Evolutionary conservation across 31 red algal genomes (phyloP).

Genomic region (Odonthalia washingtoniensis): DNA sequence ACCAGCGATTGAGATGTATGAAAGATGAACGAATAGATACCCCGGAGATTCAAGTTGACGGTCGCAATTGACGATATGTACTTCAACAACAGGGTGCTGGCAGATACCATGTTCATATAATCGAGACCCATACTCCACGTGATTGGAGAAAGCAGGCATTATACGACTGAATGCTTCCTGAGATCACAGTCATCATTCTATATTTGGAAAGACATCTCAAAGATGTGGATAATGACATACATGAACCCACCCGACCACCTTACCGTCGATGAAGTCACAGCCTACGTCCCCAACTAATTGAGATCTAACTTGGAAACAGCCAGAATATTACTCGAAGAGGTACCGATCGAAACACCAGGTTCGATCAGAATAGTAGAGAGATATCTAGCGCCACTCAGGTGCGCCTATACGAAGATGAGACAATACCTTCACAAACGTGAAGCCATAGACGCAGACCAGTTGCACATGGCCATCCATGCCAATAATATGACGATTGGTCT

Average conservation of each 20-base stretch:
- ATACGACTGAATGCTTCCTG: neutral
- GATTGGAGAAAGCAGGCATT: neutral
- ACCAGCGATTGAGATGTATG: neutral
- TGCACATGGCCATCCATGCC: too few relatives aligned
- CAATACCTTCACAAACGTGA: neutral
- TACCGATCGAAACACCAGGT: neutral
- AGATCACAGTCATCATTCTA: neutral
- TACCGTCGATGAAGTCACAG: neutral
- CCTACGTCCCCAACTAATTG: neutral
- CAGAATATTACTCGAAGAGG: neutral
- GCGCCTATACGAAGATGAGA: neutral
- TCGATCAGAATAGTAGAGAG: neutral
- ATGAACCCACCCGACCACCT: neutral
- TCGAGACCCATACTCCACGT: neutral
- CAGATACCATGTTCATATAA: neutral
- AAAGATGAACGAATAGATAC: neutral
- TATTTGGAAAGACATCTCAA: neutral
- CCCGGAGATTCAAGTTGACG: neutral
- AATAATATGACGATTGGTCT: too few relatives aligned
- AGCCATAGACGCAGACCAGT: neutral
- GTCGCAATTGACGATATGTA: neutral
- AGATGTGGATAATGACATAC: too few relatives aligned
- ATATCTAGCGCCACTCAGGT: neutral
- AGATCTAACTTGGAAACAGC: neutral
- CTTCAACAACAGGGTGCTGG: neutral